Evolutionary conservation across 371 early-diverging fungal species (phyloP).

Genomic region (Blakeslea trispora): DNA sequence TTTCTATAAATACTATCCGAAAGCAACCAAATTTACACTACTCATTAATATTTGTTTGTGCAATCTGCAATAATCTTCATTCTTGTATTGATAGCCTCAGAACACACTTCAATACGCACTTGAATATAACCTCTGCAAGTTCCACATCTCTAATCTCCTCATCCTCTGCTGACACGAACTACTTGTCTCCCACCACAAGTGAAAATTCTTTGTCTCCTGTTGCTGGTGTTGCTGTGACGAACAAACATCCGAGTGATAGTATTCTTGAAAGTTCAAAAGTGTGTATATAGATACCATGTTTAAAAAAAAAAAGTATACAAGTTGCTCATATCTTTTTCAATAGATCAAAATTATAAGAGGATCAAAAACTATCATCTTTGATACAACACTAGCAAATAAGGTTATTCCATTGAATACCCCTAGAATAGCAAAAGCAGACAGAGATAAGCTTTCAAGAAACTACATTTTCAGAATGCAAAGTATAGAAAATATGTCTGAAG

Average conservation of each 20-base stretch:
- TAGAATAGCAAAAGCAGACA: conserved; percentile 19
- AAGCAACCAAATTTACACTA: no score
- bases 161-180: no score
- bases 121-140: no score
- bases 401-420: conserved; percentile 15
- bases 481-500: conserved; percentile 15
- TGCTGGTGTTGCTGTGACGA: not conserved
- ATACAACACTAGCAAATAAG: conserved; percentile 13
- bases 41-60: no score
- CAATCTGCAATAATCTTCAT: no score
- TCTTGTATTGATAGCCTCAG: no score
- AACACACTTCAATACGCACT: no score
- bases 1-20: no score
- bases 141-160: no score
- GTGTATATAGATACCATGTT: conserved; percentile 16
- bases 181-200: no score
- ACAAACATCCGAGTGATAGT: conserved; percentile 6
- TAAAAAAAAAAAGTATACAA: conserved; percentile 14
- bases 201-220: not conserved
- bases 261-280: conserved; percentile 11
- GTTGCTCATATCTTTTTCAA: conserved; percentile 11
- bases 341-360: conserved; percentile 13
- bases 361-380: conserved; percentile 17
- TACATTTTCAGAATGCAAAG: conserved; percentile 23
- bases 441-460: conserved; percentile 16